These are phyloP conservation scores for Phytophthora europaea DNA, from an alignment of 352 stramenopile genomes.

Conservation along the genomic window DNA sequence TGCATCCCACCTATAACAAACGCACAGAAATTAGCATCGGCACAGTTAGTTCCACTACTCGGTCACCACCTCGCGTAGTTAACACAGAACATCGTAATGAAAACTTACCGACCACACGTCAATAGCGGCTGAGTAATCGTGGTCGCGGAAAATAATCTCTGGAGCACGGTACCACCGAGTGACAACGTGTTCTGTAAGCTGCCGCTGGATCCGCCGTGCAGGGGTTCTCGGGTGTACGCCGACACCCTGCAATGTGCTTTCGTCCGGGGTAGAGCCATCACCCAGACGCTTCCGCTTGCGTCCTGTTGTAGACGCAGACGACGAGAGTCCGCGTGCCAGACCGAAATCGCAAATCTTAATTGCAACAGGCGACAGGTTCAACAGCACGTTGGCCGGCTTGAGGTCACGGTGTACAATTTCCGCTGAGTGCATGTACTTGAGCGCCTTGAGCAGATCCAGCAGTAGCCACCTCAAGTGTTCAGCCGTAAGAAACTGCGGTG, in stretches of 20 bases:
- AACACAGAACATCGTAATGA: slow-evolving; percentile 25
- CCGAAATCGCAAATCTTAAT: slow-evolving; percentile 92
- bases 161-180: slow-evolving; percentile 96
- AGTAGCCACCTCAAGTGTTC: slow-evolving; percentile 89
- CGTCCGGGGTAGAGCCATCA: slow-evolving; percentile 60
- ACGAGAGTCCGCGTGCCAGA: slow-evolving; percentile 76
- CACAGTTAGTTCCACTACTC: background rate
- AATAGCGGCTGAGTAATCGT: slow-evolving; percentile 90
- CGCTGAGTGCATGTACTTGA: slow-evolving; percentile 93
- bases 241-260: slow-evolving; percentile 68
- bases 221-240: slow-evolving; percentile 81
- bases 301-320: slow-evolving; percentile 70
- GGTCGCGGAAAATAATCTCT: slow-evolving; percentile 95
- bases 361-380: slow-evolving; percentile 87
- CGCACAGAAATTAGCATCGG: slow-evolving; percentile 11
- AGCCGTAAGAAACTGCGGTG: slow-evolving; percentile 85
- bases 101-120: slow-evolving; percentile 87
- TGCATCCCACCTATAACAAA: slow-evolving; percentile 90
- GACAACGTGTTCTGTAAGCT: slow-evolving; percentile 96
- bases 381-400: slow-evolving; percentile 89
- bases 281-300: slow-evolving; percentile 65
- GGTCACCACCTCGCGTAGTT: background rate
- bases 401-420: slow-evolving; percentile 92
- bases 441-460: slow-evolving; percentile 85
- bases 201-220: slow-evolving; percentile 85